These are phyloP conservation scores for Fusarium sp. DNA, from an alignment of 2,329 filamentous ascomycete genomes.

Conservation along the genomic window DNA sequence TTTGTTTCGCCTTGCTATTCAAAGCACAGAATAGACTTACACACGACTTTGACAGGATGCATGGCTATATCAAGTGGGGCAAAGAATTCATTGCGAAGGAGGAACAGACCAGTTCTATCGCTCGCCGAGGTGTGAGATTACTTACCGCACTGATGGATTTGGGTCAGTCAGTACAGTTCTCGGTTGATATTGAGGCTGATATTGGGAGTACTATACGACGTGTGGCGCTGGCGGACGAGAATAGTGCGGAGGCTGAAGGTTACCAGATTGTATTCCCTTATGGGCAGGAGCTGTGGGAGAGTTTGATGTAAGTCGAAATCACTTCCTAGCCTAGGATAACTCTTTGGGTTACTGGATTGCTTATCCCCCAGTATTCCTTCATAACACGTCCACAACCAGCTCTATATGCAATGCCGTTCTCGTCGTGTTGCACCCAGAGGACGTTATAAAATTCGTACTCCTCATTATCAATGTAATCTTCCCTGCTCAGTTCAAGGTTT, in stretches of 20 bases:
- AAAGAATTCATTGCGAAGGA: not conserved
- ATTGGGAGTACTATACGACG: constrained; percentile 2
- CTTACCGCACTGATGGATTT: not conserved
- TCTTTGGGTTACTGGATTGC: not conserved
- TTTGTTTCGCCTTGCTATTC: not conserved
- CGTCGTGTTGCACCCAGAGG: not conserved
- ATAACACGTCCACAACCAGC: not conserved
- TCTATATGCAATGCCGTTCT: not conserved
- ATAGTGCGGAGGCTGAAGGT: not conserved
- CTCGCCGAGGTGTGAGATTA: not conserved
- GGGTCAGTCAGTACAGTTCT: not conserved
- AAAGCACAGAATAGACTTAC: not conserved
- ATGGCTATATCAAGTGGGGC: not conserved
- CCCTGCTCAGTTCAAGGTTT: not conserved
- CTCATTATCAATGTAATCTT: not conserved
- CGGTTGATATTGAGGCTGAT: constrained; percentile 1
- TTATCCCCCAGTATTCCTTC: not conserved
- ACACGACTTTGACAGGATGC: not conserved
- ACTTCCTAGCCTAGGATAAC: not conserved
- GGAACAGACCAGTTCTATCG: not conserved
- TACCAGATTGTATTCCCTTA: constrained; percentile 5
- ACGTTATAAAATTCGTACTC: not conserved
- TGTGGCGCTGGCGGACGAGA: not conserved
- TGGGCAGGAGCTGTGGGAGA: constrained; percentile 5
- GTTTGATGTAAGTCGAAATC: not conserved